Evolutionary conservation across 1,139 yeast species (phyloP).

Genomic region (Groenewaldozyma sp.): DNA sequence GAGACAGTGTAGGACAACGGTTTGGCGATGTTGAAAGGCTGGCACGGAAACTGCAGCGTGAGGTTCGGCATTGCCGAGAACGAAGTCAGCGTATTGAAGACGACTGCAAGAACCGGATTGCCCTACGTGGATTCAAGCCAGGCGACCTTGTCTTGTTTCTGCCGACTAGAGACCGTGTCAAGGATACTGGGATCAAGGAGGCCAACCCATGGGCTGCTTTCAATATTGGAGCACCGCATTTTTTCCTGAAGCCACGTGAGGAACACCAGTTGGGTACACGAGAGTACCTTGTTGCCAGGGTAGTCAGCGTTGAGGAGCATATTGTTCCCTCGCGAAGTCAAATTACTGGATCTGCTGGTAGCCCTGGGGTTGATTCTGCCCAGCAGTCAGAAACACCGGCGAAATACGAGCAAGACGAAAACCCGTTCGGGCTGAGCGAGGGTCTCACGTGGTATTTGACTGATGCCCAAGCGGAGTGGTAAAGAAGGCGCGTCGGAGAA

Average conservation of each 20-base stretch:
- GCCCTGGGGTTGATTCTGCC: no score
- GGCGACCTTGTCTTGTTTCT: conserved; percentile 76
- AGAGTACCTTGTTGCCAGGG: conserved; percentile 70
- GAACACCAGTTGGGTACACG: conserved; percentile 31
- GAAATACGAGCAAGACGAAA: not conserved
- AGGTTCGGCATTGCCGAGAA: conserved; percentile 47
- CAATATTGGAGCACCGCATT: conserved; percentile 74
- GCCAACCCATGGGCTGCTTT: conserved; percentile 72
- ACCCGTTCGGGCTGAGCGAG: conserved; percentile 3
- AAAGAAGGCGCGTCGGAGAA: no score
- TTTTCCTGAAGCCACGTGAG: conserved; percentile 42
- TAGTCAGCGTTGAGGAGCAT: conserved; percentile 41
- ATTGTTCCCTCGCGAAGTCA: conserved; percentile 20
- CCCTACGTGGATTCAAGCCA: conserved; percentile 50
- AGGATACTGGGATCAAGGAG: conserved; percentile 29
- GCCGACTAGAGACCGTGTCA: conserved; percentile 53
- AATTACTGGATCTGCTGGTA: not conserved
- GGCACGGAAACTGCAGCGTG: conserved; percentile 78
- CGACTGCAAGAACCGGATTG: conserved; percentile 43
- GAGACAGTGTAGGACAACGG: conserved; percentile 61
- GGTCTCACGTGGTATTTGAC: not conserved
- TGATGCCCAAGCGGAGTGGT: conserved; percentile 6
- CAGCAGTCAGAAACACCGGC: no score
- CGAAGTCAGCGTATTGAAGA: conserved; percentile 27
- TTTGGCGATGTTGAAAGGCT: conserved; percentile 86